Evolutionary conservation across 495 filamentous ascomycete genomes (phyloP).

Genomic region (Xylaria acuta): DNA sequence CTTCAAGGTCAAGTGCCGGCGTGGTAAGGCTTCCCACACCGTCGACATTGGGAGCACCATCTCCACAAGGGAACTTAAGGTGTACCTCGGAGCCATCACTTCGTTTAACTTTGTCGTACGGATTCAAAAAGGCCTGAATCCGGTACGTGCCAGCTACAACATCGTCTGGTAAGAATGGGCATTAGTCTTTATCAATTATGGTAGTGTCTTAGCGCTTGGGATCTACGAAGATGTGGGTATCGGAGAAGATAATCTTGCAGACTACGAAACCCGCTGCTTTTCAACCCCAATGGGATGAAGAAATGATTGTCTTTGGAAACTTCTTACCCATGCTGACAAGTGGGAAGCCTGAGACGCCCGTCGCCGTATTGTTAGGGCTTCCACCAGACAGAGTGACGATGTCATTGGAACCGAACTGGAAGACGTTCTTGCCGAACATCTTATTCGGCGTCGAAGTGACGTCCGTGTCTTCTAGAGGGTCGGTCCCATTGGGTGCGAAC

Average conservation of each 20-base stretch:
- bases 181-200: neutral
- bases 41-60: constrained; percentile 24
- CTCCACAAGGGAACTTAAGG: constrained; percentile 25
- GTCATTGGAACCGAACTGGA: constrained; percentile 19
- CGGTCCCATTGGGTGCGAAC: constrained; percentile 27
- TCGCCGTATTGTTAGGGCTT: neutral
- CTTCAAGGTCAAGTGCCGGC: constrained; percentile 19
- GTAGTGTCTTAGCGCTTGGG: neutral
- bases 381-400: constrained; percentile 23
- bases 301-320: neutral
- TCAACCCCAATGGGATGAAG: neutral
- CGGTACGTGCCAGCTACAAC: constrained; percentile 22
- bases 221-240: neutral
- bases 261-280: neutral
- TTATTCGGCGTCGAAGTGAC: constrained; percentile 28
- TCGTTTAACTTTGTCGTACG: constrained; percentile 18
- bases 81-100: constrained; percentile 25
- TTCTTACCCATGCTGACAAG: constrained; percentile 23
- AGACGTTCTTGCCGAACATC: constrained; percentile 30
- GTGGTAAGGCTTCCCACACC: constrained; percentile 26
- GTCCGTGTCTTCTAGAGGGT: constrained; percentile 25
- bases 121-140: constrained; percentile 25
- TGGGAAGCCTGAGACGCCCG: constrained; percentile 21
- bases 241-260: neutral
- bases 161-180: constrained; percentile 12